A percentile compares a stretch with the other conserved stretches of the same genome.
These are phyloP conservation scores for Auricularia sp. DNA, from an alignment of 768 basidiomycete genomes.

Conservation along the genomic window DNA sequence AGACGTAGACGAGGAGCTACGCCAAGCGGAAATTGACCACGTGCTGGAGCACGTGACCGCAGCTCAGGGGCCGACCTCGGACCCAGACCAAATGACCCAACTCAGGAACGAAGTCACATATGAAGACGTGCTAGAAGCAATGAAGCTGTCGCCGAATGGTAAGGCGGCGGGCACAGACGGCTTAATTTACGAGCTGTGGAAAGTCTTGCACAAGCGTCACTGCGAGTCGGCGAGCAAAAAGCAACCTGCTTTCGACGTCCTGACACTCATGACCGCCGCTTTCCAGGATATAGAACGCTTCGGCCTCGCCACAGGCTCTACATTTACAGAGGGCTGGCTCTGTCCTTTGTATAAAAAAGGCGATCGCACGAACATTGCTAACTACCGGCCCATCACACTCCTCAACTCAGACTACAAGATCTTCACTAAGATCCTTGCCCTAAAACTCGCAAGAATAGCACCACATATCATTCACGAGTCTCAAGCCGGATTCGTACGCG, in stretches of 20 bases:
- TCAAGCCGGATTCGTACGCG: conserved; percentile 15
- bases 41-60: neutral
- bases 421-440: conserved; percentile 9
- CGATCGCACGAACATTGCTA: conserved; percentile 7
- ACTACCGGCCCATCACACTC: conserved; percentile 16
- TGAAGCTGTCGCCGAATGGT: neutral
- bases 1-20: neutral
- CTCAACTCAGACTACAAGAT: conserved; percentile 18
- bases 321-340: conserved; percentile 18
- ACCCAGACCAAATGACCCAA: neutral
- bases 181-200: neutral
- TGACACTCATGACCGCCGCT: neutral
- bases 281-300: neutral
- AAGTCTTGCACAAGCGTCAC: neutral
- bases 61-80: neutral
- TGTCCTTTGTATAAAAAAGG: conserved; percentile 15
- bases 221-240: neutral
- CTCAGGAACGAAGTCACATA: neutral
- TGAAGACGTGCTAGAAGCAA: neutral
- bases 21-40: neutral
- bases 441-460: conserved; percentile 3
- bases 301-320: neutral
- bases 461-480: conserved; percentile 4
- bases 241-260: neutral
- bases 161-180: neutral